phyloP scores from a whole-genome alignment of 2,329 filamentous ascomycete genomes.

The Talaromyces sp. region DNA sequence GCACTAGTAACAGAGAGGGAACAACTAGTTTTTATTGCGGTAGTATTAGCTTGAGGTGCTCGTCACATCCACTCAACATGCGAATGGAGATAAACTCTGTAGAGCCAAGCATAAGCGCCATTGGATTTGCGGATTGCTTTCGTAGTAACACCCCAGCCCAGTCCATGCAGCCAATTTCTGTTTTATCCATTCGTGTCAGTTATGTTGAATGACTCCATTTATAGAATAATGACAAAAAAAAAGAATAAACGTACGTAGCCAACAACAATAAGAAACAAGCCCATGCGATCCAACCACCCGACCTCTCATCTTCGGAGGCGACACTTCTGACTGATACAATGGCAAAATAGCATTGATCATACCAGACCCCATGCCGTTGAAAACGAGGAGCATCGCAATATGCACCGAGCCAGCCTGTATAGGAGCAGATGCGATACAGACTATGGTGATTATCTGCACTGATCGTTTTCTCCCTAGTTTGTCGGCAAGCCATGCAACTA shows the following conservation, averaged over 20 bases:
- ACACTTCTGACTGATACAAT: constrained; percentile 9
- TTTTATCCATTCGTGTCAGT: neutral
- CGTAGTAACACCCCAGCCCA: neutral
- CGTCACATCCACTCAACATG: no score
- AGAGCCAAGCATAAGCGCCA: neutral
- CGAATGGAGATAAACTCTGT: neutral
- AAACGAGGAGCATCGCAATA: constrained; percentile 19
- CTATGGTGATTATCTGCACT: constrained; percentile 12
- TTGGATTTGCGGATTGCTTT: neutral
- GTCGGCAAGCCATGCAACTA: neutral
- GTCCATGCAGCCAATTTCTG: neutral
- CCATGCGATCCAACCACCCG: constrained; percentile 11
- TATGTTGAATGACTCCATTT: neutral
- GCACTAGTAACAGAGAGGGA: neutral
- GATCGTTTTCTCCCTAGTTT: neutral
- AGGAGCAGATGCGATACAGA: constrained; percentile 17
- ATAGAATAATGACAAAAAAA: neutral
- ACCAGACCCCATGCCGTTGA: constrained; percentile 14
- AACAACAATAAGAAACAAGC: constrained; percentile 1
- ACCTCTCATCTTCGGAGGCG: constrained; percentile 10
- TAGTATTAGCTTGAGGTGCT: neutral
- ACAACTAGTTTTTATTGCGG: neutral
- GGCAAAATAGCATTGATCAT: constrained; percentile 1
- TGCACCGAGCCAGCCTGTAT: constrained; percentile 18
- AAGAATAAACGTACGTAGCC: neutral